Evolutionary conservation across 345 rosid species (phyloP).

Genomic region (Ailanthus altissimus): DNA sequence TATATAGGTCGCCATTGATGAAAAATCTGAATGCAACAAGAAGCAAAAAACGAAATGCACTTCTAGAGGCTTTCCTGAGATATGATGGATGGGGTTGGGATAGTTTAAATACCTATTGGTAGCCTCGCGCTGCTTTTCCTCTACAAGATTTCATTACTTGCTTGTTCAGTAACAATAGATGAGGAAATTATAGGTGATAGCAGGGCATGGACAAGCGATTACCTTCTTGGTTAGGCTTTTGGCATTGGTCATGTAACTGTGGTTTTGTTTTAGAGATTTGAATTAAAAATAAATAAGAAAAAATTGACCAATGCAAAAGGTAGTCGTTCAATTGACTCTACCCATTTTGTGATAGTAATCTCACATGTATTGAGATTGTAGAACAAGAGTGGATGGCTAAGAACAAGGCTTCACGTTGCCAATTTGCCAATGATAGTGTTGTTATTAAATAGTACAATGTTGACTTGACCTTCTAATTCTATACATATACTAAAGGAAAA

Average conservation of each 20-base stretch:
- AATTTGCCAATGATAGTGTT: no score
- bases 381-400: slow-evolving; percentile 9
- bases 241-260: background rate
- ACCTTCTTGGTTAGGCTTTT: slow-evolving; percentile 27
- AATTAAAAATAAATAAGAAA: background rate
- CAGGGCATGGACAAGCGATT: slow-evolving; percentile 36
- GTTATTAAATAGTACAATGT: no score
- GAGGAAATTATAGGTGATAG: slow-evolving; percentile 33
- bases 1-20: slow-evolving; percentile 39
- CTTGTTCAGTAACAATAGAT: slow-evolving; percentile 20
- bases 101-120: slow-evolving; percentile 27
- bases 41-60: slow-evolving; percentile 19
- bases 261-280: background rate
- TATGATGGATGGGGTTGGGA: slow-evolving; percentile 32
- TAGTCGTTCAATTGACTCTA: background rate
- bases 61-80: slow-evolving; percentile 18
- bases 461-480: no score
- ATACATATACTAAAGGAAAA: no score
- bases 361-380: background rate
- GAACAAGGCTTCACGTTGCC: slow-evolving; percentile 9
- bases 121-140: no score
- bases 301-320: background rate
- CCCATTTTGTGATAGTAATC: background rate
- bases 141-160: no score
- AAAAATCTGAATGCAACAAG: slow-evolving; percentile 38